A percentile compares a stretch with the other conserved stretches of the same genome.
These are phyloP conservation scores for Rhizopogon sp. DNA, from an alignment of 768 basidiomycete genomes.

Conservation along the genomic window DNA sequence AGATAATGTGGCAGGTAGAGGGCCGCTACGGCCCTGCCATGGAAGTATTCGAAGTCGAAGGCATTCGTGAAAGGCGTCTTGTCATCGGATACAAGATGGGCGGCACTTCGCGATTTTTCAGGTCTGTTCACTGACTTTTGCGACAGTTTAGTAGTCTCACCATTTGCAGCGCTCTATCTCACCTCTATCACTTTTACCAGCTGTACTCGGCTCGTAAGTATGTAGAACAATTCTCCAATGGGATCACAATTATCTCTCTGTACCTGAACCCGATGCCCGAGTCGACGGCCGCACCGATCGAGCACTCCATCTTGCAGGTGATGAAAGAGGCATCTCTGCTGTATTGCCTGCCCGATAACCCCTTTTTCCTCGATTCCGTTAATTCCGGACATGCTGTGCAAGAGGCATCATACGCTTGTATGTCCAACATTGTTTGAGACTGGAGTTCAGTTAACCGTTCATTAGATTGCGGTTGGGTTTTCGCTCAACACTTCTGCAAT, in stretches of 20 bases:
- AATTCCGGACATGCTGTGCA: constrained; percentile 78
- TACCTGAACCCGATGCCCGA: constrained; percentile 91
- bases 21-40: constrained; percentile 88
- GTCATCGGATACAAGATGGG: constrained; percentile 99
- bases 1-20: constrained; percentile 84
- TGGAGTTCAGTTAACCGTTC: constrained; percentile 1
- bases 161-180: constrained; percentile 70
- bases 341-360: constrained; percentile 91
- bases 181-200: constrained; percentile 96
- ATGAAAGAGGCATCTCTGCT: constrained; percentile 95
- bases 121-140: constrained; percentile 30
- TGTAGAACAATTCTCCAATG: constrained; percentile 97
- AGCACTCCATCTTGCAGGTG: constrained; percentile 96
- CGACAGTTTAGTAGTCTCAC: constrained; percentile 4
- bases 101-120: constrained; percentile 83
- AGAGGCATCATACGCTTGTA: constrained; percentile 93
- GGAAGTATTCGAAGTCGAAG: constrained; percentile 94
- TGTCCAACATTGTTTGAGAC: constrained; percentile 17
- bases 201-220: constrained; percentile 98
- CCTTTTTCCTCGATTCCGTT: constrained; percentile 64
- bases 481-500: constrained; percentile 97
- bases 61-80: constrained; percentile 80
- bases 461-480: constrained; percentile 92
- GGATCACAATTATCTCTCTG: constrained; percentile 89
- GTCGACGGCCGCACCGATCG: constrained; percentile 80